A percentile compares a stretch with the other conserved stretches of the same genome.
phyloP scores from a whole-genome alignment of 2,329 filamentous ascomycete species.

The Chaetomium sp. region DNA sequence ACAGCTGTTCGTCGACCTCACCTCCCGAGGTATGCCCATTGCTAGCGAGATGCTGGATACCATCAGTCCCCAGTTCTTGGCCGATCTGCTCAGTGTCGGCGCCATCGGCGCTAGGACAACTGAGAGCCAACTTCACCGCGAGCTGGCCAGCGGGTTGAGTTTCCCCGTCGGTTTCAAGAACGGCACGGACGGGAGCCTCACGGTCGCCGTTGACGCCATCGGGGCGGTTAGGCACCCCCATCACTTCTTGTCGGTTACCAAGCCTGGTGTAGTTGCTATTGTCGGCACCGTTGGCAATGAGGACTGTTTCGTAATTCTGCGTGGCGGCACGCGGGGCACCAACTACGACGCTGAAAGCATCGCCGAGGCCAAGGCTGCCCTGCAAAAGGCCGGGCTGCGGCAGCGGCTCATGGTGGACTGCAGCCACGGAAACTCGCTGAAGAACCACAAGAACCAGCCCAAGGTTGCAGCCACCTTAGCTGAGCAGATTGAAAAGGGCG shows the following conservation, averaged over 20 bases:
- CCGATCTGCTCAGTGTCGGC: conserved; percentile 87
- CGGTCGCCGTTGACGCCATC: conserved; percentile 93
- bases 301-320: conserved; percentile 94
- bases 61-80: conserved; percentile 94
- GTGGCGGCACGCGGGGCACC: conserved; percentile 88
- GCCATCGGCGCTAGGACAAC: conserved; percentile 96
- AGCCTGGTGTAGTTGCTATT: conserved; percentile 92
- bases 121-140: conserved; percentile 92
- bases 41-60: conserved; percentile 98
- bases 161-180: conserved; percentile 99
- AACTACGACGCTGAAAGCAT: conserved; percentile 91
- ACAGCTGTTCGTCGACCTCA: conserved; percentile 91
- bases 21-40: conserved; percentile 89
- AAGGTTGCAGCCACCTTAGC: conserved; percentile 83
- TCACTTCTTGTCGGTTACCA: conserved; percentile 96
- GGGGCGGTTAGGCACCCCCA: conserved; percentile 89
- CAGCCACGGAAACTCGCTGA: conserved; percentile 93
- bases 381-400: conserved; percentile 72
- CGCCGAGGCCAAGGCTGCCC: conserved; percentile 75
- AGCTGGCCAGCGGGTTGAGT: conserved; percentile 88
- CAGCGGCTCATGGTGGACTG: conserved; percentile 95
- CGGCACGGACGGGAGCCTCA: conserved; percentile 87
- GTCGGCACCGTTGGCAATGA: conserved; percentile 94
- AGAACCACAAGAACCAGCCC: conserved; percentile 97
- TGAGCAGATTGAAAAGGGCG: conserved; percentile 81